A percentile compares a stretch with the other conserved stretches of the same genome.
Conservation (phyloP, 129 eudicot genomes). For the Flaveria bidentis region DNA sequence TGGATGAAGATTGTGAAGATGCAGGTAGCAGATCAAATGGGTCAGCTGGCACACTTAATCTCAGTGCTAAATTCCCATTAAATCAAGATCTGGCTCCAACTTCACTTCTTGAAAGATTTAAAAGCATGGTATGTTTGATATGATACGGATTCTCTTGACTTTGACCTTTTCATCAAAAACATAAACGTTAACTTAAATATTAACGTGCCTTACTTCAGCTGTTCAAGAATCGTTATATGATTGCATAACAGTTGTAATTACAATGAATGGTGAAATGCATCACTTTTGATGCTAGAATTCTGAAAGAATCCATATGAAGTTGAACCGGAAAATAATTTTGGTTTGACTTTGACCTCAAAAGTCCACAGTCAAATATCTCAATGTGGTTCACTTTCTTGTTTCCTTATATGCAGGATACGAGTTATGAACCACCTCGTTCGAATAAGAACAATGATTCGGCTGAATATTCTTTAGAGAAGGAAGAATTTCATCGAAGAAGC, state of each 20-base stretch:
- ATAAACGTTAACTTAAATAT: constrained; percentile 4
- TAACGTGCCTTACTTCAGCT: background rate
- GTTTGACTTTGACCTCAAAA: background rate
- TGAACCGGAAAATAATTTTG: background rate
- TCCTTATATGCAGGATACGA: constrained; percentile 50
- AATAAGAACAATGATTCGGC: constrained; percentile 41
- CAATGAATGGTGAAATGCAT: background rate
- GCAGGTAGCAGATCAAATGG: constrained; percentile 42
- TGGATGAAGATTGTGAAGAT: constrained; percentile 37
- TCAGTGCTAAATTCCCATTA: constrained; percentile 44
- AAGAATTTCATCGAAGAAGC: constrained; percentile 24
- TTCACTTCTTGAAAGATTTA: constrained; percentile 46
- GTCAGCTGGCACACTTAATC: constrained; percentile 41
- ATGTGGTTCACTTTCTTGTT: constrained; percentile 22
- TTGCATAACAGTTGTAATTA: background rate
- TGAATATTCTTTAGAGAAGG: constrained; percentile 44
- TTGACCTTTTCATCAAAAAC: constrained; percentile 22
- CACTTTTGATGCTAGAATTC: background rate
- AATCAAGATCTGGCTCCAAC: constrained; percentile 48
- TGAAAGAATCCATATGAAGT: background rate
- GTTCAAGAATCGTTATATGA: constrained; percentile 2
- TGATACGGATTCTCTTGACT: background rate
- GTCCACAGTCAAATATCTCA: background rate
- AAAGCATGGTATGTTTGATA: constrained; percentile 45
- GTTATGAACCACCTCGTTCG: constrained; percentile 43